phyloP scores from a whole-genome alignment of 345 rosid species.

The Salix caprea region DNA sequence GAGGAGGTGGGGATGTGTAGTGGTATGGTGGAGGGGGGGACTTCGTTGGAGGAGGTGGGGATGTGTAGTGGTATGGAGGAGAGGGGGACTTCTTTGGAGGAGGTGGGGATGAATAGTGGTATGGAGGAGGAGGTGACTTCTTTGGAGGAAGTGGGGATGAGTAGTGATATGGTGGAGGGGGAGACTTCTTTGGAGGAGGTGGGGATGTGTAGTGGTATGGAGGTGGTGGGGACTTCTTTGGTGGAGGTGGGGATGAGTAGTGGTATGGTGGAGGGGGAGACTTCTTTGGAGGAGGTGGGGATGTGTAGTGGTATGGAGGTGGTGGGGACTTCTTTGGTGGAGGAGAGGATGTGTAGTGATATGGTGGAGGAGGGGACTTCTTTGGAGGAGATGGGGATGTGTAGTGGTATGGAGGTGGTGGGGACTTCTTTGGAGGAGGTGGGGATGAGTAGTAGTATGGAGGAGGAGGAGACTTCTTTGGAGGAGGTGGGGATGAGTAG shows the following conservation, averaged over 20 bases:
- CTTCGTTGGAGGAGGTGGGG: background rate
- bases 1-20: no score
- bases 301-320: background rate
- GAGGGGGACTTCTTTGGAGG: no score
- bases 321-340: background rate
- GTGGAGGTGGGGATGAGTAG: no score
- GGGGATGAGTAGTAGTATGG: constrained; percentile 7
- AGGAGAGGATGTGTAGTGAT: background rate
- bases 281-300: background rate
- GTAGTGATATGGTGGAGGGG: background rate
- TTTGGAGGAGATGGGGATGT: no score
- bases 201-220: background rate
- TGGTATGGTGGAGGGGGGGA: no score
- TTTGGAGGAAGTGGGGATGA: no score
- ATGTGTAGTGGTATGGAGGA: background rate
- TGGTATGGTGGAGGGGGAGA: background rate
- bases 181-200: background rate
- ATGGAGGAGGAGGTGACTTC: no score
- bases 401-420: constrained; percentile 3
- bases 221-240: background rate
- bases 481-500: no score
- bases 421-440: constrained; percentile 2
- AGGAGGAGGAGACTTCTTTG: background rate
- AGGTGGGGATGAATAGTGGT: no score
- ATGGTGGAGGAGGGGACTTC: constrained; percentile 14